Evolutionary conservation across 1,284 basidiomycete species (phyloP), one percentile per base, ranked within the genome.

Genomic region (Moesziomyces sp.): DNA sequence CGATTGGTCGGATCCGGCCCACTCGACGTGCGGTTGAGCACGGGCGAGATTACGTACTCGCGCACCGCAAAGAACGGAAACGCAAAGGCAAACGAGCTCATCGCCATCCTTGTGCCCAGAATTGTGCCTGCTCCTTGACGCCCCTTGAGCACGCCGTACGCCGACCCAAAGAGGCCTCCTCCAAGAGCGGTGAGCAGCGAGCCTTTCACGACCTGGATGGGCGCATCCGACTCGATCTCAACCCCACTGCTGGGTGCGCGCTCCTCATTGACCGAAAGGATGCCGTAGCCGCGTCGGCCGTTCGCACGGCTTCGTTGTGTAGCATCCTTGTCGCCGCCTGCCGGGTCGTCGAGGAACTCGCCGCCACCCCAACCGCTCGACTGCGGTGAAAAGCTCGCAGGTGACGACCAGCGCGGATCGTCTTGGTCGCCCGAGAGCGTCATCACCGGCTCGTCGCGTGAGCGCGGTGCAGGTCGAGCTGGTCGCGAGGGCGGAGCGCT

Each of bases 51-150:
- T 5, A 66, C 49, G 46, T 74, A 74, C 48, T 74, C 72, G 13
- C 72, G 49, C 1, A 74, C 59, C 5, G 72, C 72, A 33, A 75
- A 75, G 60, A 75, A 75, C 6, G 73, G 73, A 48, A 75, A 75
- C 0, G 56, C 68, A 47, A 75, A 68, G 1, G 64, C 68, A 35
- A 75, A 75, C 1, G 60, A 53, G 52, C 50, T 63, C 48, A 75
- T 58, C 1, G 58, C 68, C 63, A 65, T 75, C 7, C 68, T 28
- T 16, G 54, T 60, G 14, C 60, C 73, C 3, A 72, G 38, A 2
- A 75, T 57, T 2, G 64, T 71, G 1, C 64, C 68, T 23, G 64
- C 73, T 4, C 73, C 73, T 40, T 63, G 69, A 33, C 59, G 50
- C 0, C 73, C 68, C n/a, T 45, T 46, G 4, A 72, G 57, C 1